Evolutionary conservation across 2,329 filamentous ascomycete species (phyloP), one percentile per base, ranked within the genome.

Genomic region (Aspergillus jensenii): DNA sequence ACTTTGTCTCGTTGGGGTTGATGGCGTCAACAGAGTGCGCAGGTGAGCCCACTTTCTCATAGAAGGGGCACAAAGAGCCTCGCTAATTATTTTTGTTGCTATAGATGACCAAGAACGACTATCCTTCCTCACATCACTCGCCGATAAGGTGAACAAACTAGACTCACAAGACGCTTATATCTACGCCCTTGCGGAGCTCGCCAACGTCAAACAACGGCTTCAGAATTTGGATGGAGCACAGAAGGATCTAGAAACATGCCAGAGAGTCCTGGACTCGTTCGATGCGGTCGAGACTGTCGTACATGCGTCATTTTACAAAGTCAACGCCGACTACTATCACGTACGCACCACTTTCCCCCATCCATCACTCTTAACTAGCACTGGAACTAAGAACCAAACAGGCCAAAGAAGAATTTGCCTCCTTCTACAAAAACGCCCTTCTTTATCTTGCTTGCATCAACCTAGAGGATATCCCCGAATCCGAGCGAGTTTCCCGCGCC

Each of bases 361-460:
- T 19, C 47, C 43, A 39, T 19, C 27, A 31, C 17, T 21, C 21
- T 33, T 9, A 47, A 8, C 17, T n/a, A 52, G n/a, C n/a, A 17
- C 25, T 55, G 39, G 59, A 51, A 61, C 53, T 56, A 55, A 59
- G 2, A 57, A 46, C 47, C 17, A 21, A 33, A 55, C 62, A 88
- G 80, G 80, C 88, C 67, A 93, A 96, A 80, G 84, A 89, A 77
- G 93, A 98, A 78, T 99, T 96, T 73, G 92, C 93, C 62, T 88
- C 90, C 61, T 99, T 96, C 82, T 99, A 99, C 83, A 91, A 91
- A 78, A 99, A 96, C 70, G 93, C 95, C 64, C 90, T 99, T 51
- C 89, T 98, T 67, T 99, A 97, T 81, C 90, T 99, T 57, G 95
- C 95, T 62, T 99, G 95, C 78, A 90, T 99, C 71, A 90, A 97